Evolutionary conservation across 164 flowering plant species (phyloP).

Genomic region (Cinnamomum chago): DNA sequence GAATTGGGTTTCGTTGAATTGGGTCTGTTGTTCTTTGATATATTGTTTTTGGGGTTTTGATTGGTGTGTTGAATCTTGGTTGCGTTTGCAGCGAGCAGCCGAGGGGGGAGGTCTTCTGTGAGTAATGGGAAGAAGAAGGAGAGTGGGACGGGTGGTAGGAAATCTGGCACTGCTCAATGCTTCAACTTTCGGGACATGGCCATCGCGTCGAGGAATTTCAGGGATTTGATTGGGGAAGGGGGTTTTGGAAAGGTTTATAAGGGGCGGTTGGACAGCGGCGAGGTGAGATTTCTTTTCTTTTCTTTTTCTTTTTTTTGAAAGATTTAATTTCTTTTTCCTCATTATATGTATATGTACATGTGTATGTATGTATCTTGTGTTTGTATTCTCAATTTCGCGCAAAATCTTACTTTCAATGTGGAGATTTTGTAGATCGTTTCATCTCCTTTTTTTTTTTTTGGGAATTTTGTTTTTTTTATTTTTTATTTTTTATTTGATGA

Average conservation of each 20-base stretch:
- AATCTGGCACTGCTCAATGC: constrained; percentile 35
- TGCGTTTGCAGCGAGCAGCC: constrained; percentile 24
- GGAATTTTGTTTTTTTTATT: no score
- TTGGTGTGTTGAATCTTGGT: background rate
- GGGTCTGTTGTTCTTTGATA: background rate
- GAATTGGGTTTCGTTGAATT: background rate
- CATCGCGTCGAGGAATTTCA: constrained; percentile 53
- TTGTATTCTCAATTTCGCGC: no score
- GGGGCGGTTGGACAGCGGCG: constrained; percentile 55
- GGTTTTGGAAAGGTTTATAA: constrained; percentile 87
- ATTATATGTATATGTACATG: no score
- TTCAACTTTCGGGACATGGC: constrained; percentile 72
- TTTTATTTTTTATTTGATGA: no score
- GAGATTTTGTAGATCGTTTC: no score
- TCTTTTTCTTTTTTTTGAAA: background rate
- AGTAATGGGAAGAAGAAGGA: constrained; percentile 18
- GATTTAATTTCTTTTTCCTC: background rate
- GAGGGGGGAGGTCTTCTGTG: constrained; percentile 10
- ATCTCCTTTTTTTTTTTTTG: no score
- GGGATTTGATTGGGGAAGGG: constrained; percentile 78
- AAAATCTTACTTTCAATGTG: no score
- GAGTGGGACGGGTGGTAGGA: background rate
- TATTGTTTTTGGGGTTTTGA: background rate
- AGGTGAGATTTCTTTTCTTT: constrained; percentile 31
- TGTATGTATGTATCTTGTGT: no score